phyloP scores from a whole-genome alignment of 2,329 filamentous ascomycete species.

The Colletotrichum agaves region DNA sequence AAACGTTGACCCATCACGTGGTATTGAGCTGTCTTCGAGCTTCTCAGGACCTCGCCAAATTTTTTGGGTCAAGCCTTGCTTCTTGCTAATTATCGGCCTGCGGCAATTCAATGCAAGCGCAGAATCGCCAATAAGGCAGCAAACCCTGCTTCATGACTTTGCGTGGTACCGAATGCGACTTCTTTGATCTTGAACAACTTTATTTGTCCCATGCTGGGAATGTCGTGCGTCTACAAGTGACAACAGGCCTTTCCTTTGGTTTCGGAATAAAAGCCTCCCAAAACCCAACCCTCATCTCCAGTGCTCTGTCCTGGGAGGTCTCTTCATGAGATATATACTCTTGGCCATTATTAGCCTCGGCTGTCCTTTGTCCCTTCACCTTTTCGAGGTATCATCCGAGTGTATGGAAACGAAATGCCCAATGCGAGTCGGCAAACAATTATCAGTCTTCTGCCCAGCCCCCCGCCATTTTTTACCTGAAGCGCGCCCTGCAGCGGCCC shows the following conservation, averaged over 20 bases:
- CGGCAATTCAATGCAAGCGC: background rate
- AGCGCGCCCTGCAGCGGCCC: conserved; percentile 93
- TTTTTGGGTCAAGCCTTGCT: background rate
- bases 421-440: conserved; percentile 25
- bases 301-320: conserved; percentile 26
- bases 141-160: background rate
- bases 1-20: conserved; percentile 8
- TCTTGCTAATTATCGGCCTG: background rate
- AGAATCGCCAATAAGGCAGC: background rate
- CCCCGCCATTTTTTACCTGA: conserved; percentile 65
- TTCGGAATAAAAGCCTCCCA: conserved; percentile 33
- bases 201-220: conserved; percentile 33
- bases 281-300: conserved; percentile 29
- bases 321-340: conserved; percentile 37
- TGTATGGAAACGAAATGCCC: conserved; percentile 37
- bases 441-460: conserved; percentile 16
- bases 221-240: conserved; percentile 35
- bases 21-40: background rate
- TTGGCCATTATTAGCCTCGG: conserved; percentile 35
- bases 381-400: conserved; percentile 40
- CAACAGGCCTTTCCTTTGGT: conserved; percentile 33
- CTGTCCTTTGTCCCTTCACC: conserved; percentile 29
- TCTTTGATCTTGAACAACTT: conserved; percentile 21
- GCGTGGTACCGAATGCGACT: background rate
- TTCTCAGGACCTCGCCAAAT: background rate